Base-by-base conservation (phyloP, 768 basidiomycete genomes). In the Russula sp. region DNA sequence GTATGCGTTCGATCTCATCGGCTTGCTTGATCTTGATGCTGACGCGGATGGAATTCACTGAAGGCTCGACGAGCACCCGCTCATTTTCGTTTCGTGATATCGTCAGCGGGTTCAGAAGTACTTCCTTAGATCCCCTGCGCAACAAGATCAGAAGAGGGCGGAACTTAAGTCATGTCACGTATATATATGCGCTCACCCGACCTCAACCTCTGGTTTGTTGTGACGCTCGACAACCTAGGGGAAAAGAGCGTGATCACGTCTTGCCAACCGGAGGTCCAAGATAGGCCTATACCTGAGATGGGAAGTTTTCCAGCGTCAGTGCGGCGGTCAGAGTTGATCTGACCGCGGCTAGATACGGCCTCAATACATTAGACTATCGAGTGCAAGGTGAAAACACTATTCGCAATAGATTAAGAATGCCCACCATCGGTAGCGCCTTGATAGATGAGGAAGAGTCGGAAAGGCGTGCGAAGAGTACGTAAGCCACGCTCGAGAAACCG, bases 11-110 rank as follows among this genome's bases (percentile, higher is more conserved):
- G 66, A 98, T 96, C 79, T 99, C 97, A 76, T 99, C 97, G 38
- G 97, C 94, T 75, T 99, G 97, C 76, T 99, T 99, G 75, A 99
- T 98, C 80, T 89, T 94, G 78, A 99, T 98, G 76, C 90, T 94
- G 63, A 99, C 81, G 48, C 97, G 88, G 74, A 98, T 92, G 1
- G 94, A 96, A 78, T 99, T 99, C 78, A 98, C 86, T 2, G 93
- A 94, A 2, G 97, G 90, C 76, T 99, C 97, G 77, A 99, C 93
- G 70, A 99, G 79, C 70, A 98, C 97, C 65, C 91, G 88, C 74
- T 99, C 97, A 71, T 94, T 92, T 78, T 98, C 94, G 75, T 97
- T 98, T 70, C 97, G 88, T 13, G 95, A 95, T 77, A 98, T 98
- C 46, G 86, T 87, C 50, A 98, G 80, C 18, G 97, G 92, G 71